Evolutionary conservation across 331 rosid species (phyloP).

Genomic region (Arachis monticola): DNA sequence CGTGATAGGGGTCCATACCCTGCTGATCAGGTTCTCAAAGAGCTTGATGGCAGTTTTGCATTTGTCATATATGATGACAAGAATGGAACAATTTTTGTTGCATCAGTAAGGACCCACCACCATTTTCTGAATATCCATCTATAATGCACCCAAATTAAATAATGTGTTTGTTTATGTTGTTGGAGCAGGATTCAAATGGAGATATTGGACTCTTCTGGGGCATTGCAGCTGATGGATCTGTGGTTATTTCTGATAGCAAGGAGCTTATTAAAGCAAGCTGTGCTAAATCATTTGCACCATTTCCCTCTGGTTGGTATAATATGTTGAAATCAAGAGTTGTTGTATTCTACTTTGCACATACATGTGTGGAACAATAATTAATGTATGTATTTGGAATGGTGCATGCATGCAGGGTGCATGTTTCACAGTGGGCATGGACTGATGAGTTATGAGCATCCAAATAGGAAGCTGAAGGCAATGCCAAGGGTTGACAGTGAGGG

Average conservation of each 20-base stretch:
- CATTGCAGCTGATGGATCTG: conserved; percentile 76
- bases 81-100: conserved; percentile 71
- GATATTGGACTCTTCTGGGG: conserved; percentile 79
- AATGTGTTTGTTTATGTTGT: conserved; percentile 3
- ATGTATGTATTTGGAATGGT: conserved; percentile 9
- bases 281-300: conserved; percentile 94
- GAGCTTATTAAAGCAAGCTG: conserved; percentile 73
- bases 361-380: background rate
- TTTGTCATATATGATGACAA: conserved; percentile 75
- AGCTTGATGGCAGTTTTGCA: conserved; percentile 82
- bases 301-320: conserved; percentile 68
- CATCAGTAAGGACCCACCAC: conserved; percentile 54
- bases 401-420: conserved; percentile 60
- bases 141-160: background rate
- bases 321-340: background rate
- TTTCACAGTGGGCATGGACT: conserved; percentile 68
- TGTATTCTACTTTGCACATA: background rate
- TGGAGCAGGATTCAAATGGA: conserved; percentile 72
- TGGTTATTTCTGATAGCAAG: conserved; percentile 74
- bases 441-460: conserved; percentile 77
- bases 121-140: background rate
- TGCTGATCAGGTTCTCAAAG: conserved; percentile 92
- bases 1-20: conserved; percentile 93
- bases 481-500: conserved; percentile 85
- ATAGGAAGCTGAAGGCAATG: conserved; percentile 72